phyloP scores from a whole-genome alignment of 257 asterid species.

The Misopates orontium region DNA sequence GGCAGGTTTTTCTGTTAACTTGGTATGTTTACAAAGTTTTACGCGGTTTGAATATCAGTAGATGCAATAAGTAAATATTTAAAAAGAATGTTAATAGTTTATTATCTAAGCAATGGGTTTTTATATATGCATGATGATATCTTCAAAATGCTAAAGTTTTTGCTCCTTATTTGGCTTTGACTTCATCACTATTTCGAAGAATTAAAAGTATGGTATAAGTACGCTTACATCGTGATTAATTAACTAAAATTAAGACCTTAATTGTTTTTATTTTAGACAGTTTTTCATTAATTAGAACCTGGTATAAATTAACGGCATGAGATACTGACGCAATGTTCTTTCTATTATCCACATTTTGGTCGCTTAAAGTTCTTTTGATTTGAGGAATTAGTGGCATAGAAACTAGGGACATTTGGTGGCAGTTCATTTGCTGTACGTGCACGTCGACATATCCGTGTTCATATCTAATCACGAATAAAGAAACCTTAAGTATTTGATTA shows the following conservation, averaged over 20 bases:
- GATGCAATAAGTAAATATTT: not conserved
- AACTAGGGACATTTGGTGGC: too few species aligned
- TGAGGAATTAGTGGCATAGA: too few species aligned
- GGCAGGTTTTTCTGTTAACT: conserved; percentile 40
- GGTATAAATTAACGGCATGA: too few species aligned
- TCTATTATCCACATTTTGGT: too few species aligned
- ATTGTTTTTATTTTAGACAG: too few species aligned
- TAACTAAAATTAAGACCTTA: not conserved
- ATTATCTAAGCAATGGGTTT: not conserved
- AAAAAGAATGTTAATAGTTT: not conserved
- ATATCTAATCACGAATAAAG: not conserved
- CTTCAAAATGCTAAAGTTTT: too few species aligned
- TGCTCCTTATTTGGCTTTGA: too few species aligned
- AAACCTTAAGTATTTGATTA: not conserved
- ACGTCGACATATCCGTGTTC: not conserved
- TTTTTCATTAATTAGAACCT: too few species aligned
- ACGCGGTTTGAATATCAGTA: conserved; percentile 25
- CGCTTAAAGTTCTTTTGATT: too few species aligned
- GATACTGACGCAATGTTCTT: too few species aligned
- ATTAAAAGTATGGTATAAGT: not conserved
- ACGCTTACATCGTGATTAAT: not conserved
- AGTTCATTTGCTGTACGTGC: not conserved
- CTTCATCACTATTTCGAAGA: not conserved
- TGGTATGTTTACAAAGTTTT: conserved; percentile 28
- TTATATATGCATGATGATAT: too few species aligned